Evolutionary conservation across 1,284 basidiomycete species (phyloP).

Genomic region (Papiliotrema nemorosa): DNA sequence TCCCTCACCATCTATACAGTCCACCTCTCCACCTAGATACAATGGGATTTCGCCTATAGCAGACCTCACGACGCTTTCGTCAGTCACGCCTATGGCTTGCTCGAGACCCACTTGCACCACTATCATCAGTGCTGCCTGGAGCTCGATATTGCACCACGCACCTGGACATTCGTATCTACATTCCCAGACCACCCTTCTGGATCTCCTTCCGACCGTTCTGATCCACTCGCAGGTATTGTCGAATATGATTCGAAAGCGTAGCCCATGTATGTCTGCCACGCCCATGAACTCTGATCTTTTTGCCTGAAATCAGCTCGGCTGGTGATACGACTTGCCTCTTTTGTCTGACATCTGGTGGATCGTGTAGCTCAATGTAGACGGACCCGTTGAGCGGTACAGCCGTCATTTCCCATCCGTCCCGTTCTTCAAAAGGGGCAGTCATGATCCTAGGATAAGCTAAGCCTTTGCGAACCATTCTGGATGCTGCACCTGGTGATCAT

Average conservation of each 20-base stretch:
- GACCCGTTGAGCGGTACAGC: slow-evolving; percentile 73
- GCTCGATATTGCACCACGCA: slow-evolving; percentile 7
- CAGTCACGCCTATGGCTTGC: neutral
- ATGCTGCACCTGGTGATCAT: slow-evolving; percentile 46
- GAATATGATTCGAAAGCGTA: slow-evolving; percentile 47
- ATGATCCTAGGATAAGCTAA: slow-evolving; percentile 55
- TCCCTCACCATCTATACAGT: slow-evolving; percentile 73
- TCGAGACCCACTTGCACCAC: slow-evolving; percentile 65
- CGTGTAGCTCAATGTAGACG: slow-evolving; percentile 79
- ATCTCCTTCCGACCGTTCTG: slow-evolving; percentile 36
- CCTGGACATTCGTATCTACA: slow-evolving; percentile 82
- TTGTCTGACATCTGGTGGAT: slow-evolving; percentile 36
- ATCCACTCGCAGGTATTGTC: slow-evolving; percentile 19
- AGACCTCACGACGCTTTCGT: slow-evolving; percentile 70
- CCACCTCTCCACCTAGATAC: slow-evolving; percentile 90
- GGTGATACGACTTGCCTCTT: slow-evolving; percentile 18
- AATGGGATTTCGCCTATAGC: slow-evolving; percentile 77
- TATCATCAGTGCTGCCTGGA: slow-evolving; percentile 40
- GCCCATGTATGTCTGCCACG: slow-evolving; percentile 44
- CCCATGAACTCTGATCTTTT: slow-evolving; percentile 14
- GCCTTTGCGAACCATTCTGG: too few species aligned
- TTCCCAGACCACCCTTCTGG: slow-evolving; percentile 72
- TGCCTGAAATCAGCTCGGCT: neutral
- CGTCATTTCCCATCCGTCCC: slow-evolving; percentile 79
- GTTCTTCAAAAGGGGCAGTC: slow-evolving; percentile 73